Percentiles rank a stretch among this genome's conserved stretches.
phyloP scores from a whole-genome alignment of 2,329 filamentous ascomycete genomes.

The Pseudogymnoascus sp. region DNA sequence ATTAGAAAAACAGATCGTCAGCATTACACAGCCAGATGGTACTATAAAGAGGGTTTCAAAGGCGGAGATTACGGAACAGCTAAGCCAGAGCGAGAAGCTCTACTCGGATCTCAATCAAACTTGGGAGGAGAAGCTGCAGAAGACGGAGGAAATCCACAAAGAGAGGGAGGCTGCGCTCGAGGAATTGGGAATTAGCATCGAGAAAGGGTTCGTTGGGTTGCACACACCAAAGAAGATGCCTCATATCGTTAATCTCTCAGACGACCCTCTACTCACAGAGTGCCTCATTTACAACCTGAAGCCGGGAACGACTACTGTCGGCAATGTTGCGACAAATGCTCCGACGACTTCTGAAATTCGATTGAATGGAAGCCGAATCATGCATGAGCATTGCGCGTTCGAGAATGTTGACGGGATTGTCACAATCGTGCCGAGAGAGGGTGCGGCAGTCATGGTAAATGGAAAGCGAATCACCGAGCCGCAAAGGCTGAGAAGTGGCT shows the following conservation, averaged over 20 bases:
- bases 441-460: slow-evolving; percentile 98
- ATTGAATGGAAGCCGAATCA: slow-evolving; percentile 85
- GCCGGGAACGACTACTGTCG: slow-evolving; percentile 86
- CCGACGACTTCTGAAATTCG: slow-evolving; percentile 76
- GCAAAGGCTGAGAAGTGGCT: slow-evolving; percentile 80
- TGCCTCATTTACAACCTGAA: slow-evolving; percentile 98
- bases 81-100: slow-evolving; percentile 93
- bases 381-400: slow-evolving; percentile 87
- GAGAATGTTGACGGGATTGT: slow-evolving; percentile 90
- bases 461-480: slow-evolving; percentile 82
- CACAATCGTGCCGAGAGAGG: slow-evolving; percentile 80
- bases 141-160: slow-evolving; percentile 96
- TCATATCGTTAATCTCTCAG: slow-evolving; percentile 95
- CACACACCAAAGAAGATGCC: slow-evolving; percentile 99
- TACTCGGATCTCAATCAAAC: slow-evolving; percentile 95
- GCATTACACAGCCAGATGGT: slow-evolving; percentile 80
- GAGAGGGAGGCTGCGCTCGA: slow-evolving; percentile 91
- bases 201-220: slow-evolving; percentile 92
- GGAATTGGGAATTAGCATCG: slow-evolving; percentile 95
- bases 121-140: slow-evolving; percentile 92
- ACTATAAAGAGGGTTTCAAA: slow-evolving; percentile 92
- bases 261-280: slow-evolving; percentile 85
- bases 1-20: slow-evolving; percentile 91
- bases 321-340: slow-evolving; percentile 79
- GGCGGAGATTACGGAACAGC: slow-evolving; percentile 92